Evolutionary conservation across 1,139 yeast genomes (phyloP).

Genomic region (Schizosaccharomyces versatilis): DNA sequence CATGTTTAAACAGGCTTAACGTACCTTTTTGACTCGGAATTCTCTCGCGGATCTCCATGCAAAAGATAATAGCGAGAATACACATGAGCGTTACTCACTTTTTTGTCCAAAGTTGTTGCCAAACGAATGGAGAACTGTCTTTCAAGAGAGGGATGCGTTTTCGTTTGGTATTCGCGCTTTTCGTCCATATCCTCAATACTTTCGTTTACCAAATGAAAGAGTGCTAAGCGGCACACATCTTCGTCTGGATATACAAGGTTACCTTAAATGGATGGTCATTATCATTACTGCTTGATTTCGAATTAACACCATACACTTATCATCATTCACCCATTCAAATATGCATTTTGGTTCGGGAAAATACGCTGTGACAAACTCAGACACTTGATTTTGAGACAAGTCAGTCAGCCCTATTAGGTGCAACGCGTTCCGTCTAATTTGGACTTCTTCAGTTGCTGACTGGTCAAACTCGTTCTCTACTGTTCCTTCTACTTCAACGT

Average conservation of each 20-base stretch:
- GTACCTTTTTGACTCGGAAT: not conserved
- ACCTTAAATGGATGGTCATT: not conserved
- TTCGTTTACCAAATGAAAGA: not conserved
- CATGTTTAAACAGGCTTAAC: not conserved
- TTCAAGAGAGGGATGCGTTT: not conserved
- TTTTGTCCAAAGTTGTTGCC: not conserved
- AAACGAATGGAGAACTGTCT: not conserved
- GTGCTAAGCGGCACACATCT: not conserved
- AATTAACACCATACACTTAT: not conserved
- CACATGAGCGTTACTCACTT: not conserved
- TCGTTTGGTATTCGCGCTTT: not conserved
- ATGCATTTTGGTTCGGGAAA: not conserved
- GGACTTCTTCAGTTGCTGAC: too few relatives aligned
- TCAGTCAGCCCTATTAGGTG: not conserved
- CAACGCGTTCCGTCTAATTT: not conserved
- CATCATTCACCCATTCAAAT: conserved; percentile 3
- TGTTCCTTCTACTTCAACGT: too few relatives aligned
- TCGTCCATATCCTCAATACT: not conserved
- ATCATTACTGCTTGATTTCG: not conserved
- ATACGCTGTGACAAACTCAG: not conserved
- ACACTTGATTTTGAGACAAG: not conserved
- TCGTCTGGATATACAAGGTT: not conserved
- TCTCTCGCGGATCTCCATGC: not conserved
- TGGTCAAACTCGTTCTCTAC: too few relatives aligned
- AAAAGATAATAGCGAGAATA: not conserved